phyloP scores from a whole-genome alignment of 2,329 filamentous ascomycete species.

The Raffaelea albimanens region DNA sequence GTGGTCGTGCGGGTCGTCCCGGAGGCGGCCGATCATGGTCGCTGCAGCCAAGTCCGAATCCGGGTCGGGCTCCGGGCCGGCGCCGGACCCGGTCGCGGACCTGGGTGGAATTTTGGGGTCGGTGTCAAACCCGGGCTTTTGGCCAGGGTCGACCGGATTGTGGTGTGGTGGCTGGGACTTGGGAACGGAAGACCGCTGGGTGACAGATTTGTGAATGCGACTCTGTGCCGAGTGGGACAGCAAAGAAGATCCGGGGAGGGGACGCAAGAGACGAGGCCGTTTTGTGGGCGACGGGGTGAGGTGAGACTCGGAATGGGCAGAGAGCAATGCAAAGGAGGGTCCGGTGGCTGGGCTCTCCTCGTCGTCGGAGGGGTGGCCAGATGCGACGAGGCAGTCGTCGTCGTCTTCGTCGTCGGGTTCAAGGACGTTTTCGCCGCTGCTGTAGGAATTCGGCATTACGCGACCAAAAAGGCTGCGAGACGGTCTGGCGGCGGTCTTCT shows the following conservation, averaged over 20 bases:
- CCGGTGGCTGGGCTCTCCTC: neutral
- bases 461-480: no score
- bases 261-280: neutral
- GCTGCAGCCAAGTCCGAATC: conserved; percentile 19
- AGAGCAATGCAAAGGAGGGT: no score
- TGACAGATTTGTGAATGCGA: neutral
- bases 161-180: neutral
- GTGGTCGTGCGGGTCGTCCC: conserved; percentile 25
- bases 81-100: neutral
- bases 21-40: conserved; percentile 37
- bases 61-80: neutral
- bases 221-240: no score
- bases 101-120: neutral
- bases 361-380: neutral
- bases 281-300: neutral
- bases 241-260: no score
- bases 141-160: no score
- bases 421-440: no score
- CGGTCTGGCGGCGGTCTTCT: no score
- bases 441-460: no score
- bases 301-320: neutral
- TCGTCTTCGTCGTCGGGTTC: neutral
- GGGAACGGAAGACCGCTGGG: neutral
- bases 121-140: no score
- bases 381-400: neutral